These are phyloP conservation scores for Allium fistulosum DNA, from an alignment of 106 monocot genomes.

Conservation along the genomic window DNA sequence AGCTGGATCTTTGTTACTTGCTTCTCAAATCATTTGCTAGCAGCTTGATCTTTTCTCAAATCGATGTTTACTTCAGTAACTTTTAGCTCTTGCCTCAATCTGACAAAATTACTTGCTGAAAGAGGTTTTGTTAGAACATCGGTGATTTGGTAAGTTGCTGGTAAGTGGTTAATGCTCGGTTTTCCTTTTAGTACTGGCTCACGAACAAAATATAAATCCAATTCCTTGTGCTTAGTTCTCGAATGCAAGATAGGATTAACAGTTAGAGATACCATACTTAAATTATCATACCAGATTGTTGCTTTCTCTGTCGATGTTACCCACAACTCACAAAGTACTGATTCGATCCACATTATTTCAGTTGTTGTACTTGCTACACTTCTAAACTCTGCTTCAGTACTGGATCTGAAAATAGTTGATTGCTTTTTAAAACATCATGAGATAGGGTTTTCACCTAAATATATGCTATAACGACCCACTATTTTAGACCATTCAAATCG, in stretches of 20 bases:
- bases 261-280: too few relatives aligned
- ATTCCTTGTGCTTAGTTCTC: not conserved
- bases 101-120: not conserved
- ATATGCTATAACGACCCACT: too few relatives aligned
- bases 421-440: not conserved
- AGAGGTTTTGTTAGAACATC: not conserved
- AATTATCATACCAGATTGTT: too few relatives aligned
- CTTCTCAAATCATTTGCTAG: too few relatives aligned
- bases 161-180: not conserved
- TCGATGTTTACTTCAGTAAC: too few relatives aligned
- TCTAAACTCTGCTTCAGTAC: not conserved
- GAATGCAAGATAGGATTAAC: not conserved
- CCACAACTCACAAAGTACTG: not conserved
- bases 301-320: too few relatives aligned
- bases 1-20: too few relatives aligned
- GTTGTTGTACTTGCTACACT: not conserved
- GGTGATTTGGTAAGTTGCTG: not conserved
- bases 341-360: not conserved
- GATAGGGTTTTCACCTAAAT: not conserved
- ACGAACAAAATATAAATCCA: not conserved
- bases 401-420: not conserved
- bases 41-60: too few relatives aligned
- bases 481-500: too few relatives aligned
- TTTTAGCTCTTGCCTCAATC: not conserved
- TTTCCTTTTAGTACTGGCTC: not conserved